Percentiles rank a stretch among this genome's conserved stretches.
Evolutionary conservation across 352 stramenopile species (phyloP).

Genomic region (Salisapilia sapeloensis): DNA sequence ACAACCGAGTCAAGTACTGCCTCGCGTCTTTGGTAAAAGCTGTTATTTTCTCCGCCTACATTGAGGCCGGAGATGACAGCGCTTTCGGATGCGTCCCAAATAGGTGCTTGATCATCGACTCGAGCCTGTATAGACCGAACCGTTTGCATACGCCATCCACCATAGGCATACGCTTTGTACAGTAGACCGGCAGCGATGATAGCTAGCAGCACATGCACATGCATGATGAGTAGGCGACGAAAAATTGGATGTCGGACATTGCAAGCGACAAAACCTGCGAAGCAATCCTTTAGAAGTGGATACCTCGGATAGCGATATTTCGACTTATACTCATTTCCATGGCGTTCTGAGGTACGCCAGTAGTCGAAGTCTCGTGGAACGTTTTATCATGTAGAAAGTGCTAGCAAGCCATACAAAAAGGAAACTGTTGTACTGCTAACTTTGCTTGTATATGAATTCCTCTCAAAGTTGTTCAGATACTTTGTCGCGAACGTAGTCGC

Average conservation of each 20-base stretch:
- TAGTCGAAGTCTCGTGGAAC: too few relatives aligned
- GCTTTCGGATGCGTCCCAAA: slow-evolving; percentile 24
- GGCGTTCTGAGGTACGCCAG: too few relatives aligned
- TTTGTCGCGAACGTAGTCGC: slow-evolving; percentile 23
- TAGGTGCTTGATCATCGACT: slow-evolving; percentile 24
- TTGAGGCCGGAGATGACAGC: slow-evolving; percentile 24
- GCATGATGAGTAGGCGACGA: too few relatives aligned
- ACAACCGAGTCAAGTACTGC: slow-evolving; percentile 46
- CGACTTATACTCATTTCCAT: too few relatives aligned
- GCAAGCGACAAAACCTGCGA: too few relatives aligned
- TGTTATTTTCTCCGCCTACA: slow-evolving; percentile 3
- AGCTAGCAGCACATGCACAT: slow-evolving; percentile 1
- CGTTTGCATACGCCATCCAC: slow-evolving; percentile 21
- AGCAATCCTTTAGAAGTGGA: too few relatives aligned
- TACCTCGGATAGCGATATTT: too few relatives aligned
- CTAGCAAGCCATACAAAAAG: neutral
- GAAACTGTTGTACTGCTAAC: too few relatives aligned
- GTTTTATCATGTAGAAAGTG: slow-evolving; percentile 1
- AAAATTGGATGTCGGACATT: too few relatives aligned
- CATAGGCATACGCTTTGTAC: slow-evolving; percentile 2
- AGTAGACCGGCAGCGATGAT: slow-evolving; percentile 4
- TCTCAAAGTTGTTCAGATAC: slow-evolving; percentile 8
- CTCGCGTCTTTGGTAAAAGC: slow-evolving; percentile 25
- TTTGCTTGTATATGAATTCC: slow-evolving; percentile 23
- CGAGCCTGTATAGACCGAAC: slow-evolving; percentile 39